phyloP scores from a whole-genome alignment of 2,329 filamentous ascomycete genomes.

The Lachnellula hyalina region DNA sequence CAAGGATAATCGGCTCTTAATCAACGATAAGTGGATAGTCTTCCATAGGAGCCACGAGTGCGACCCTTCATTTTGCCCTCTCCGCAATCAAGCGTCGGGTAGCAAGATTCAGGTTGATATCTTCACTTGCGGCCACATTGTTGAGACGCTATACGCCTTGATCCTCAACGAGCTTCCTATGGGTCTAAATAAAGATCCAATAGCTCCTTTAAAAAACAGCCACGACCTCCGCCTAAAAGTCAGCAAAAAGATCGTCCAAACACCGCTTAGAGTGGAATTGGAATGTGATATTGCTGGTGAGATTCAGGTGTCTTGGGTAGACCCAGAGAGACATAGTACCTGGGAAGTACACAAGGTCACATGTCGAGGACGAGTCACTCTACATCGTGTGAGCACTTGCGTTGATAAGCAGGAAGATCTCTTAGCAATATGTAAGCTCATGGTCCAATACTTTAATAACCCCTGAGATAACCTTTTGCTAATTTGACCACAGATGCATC shows the following conservation, averaged over 20 bases:
- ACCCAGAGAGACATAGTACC: background rate
- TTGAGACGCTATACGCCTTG: background rate
- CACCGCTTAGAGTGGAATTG: background rate
- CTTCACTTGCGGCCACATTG: constrained; percentile 1
- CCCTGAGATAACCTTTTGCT: background rate
- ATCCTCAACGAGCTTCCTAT: background rate
- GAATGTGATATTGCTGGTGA: background rate
- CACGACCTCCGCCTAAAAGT: background rate
- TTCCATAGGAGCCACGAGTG: constrained; percentile 7
- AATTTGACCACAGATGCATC: background rate
- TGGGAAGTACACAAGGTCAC: background rate
- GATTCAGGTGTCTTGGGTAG: background rate
- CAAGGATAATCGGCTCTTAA: constrained; percentile 3
- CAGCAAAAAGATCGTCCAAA: background rate
- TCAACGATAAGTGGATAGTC: constrained; percentile 21
- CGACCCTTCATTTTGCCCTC: background rate
- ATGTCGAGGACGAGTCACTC: background rate
- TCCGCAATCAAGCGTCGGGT: background rate
- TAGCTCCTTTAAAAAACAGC: background rate
- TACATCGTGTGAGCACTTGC: background rate
- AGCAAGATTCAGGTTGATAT: background rate
- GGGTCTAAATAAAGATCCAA: background rate
- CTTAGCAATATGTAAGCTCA: background rate
- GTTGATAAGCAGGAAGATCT: background rate
- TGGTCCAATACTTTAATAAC: background rate